Evolutionary conservation across 2,329 filamentous ascomycete genomes (phyloP), one percentile per base, ranked within the genome.

Genomic region (Neofusicoccum laricinum): DNA sequence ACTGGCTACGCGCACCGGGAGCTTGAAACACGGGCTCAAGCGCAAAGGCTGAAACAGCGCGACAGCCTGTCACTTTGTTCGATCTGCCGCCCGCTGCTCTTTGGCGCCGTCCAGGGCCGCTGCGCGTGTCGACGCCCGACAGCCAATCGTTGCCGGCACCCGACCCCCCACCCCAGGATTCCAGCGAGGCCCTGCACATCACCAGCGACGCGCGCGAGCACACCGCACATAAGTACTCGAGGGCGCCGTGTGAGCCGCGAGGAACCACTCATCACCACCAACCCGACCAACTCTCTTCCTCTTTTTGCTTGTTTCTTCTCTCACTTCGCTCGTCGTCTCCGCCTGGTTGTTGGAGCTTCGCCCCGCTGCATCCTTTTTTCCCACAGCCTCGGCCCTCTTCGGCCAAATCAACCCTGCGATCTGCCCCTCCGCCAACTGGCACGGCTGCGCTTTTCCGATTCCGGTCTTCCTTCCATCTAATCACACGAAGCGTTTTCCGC

Each of bases 301-400:
- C 41, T 43, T 48, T 48, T 61, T 40, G 46, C 51, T 50, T 41
- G 53, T 58, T 58, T 55, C 51, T 45, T 58, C 53, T 15, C 53
- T 58, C 53, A 32, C 53, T 58, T 45, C n/a, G 15, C 15, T 38
- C 55, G 58, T 34, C 50, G 61, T 36, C 61, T 63, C 61, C 61
- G 61, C 61, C 61, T 63, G 61, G 61, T 63, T 63, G 61, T 63
- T 63, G 61, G 61, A 63, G 61, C 61, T 63, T 40, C 61, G 61
- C 61, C 61, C 45, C 59, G 59, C 48, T 55, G 38, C 46, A 38
- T 63, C 49, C 61, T 53, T 55, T 38, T 63, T 55, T 55, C 21
- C 61, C 61, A 55, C 61, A 55, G 48, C 48, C 49, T 63, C 49
- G 38, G 48, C 40, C 49, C 25, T 30, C 25, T 43, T 50, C 61